Evolutionary conservation across 1,284 basidiomycete genomes (phyloP), one percentile per base, ranked within the genome.

Genomic region (Porphyrellus sp.): DNA sequence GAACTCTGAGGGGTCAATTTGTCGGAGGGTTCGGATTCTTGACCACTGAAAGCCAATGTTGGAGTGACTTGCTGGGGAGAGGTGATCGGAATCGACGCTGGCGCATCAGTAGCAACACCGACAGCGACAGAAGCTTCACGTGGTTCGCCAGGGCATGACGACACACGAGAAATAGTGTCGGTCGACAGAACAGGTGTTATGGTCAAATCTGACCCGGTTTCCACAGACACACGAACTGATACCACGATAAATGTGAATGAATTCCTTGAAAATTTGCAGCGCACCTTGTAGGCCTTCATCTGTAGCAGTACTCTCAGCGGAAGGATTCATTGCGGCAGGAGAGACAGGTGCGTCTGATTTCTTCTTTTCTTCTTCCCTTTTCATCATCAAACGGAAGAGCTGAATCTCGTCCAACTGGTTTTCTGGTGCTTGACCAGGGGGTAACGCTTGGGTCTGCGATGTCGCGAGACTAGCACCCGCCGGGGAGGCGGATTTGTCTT

Each of bases 331-430:
- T 30, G 20, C 34, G 27, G 44, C 38, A 30, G 46, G 27, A 7
- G 46, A 39, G 23, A 44, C 25, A 30, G 56, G 55, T 15, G 58
- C 55, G 18, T 77, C 79, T 6, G 61, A 61, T 58, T 77, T 78
- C 62, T 81, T 85, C 69, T 85, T 88, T 60, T 86, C 83, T 56
- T 87, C 83, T 61, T 91, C 90, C 58, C 82, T 77, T 68, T 86
- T 88, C 88, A 93, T 93, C 75, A 92, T 76, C 62, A 89, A 66
- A 63, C 87, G 89, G 79, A 93, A 93, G 31, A 89, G 72, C 60
- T 93, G 90, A 39, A 93, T 93, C 69, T 92, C 90, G 67, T 93
- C 90, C 54, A 92, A 69, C 13, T 73, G 76, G 37, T 67, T 73
- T 34, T 75, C 72, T 12, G 62, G 39, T 35, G 53, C 43, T 45